Conservation (phyloP, 106 monocot genomes). For the Amphibolis antarctica region DNA sequence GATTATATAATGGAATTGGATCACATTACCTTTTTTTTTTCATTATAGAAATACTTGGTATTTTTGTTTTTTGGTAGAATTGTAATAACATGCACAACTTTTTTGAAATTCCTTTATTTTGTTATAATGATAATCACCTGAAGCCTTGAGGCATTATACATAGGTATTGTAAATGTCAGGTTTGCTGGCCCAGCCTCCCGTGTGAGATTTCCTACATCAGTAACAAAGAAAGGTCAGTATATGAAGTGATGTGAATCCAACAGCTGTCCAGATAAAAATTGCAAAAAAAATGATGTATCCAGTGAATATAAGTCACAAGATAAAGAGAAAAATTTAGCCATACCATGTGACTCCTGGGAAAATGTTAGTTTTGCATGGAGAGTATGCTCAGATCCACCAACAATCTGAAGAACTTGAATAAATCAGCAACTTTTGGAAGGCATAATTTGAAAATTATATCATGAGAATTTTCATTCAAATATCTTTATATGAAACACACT, state of each 20-base stretch:
- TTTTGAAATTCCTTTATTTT: too few species aligned
- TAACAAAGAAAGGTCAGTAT: background rate
- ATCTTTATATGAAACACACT: too few species aligned
- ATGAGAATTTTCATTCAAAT: background rate
- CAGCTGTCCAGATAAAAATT: background rate
- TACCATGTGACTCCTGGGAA: slow-evolving; percentile 92
- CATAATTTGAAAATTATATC: background rate
- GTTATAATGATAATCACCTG: slow-evolving; percentile 41
- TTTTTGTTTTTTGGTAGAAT: too few species aligned
- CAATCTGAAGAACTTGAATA: slow-evolving; percentile 48
- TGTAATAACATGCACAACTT: too few species aligned
- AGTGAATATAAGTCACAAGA: background rate
- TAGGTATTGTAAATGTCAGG: slow-evolving; percentile 56
- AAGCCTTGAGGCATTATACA: slow-evolving; percentile 67
- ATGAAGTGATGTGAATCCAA: background rate
- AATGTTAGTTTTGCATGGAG: slow-evolving; percentile 49
- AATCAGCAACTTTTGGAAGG: slow-evolving; percentile 1
- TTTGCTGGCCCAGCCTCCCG: slow-evolving; percentile 97
- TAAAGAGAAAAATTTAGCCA: slow-evolving; percentile 1
- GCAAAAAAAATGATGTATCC: background rate
- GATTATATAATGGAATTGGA: too few species aligned
- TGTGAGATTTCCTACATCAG: slow-evolving; percentile 60
- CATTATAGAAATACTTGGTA: too few species aligned
- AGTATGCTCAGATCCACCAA: slow-evolving; percentile 77
- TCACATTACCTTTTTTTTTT: too few species aligned